Evolutionary conservation across 1,139 yeast genomes (phyloP).

Genomic region (Oligophagozyma castellii): DNA sequence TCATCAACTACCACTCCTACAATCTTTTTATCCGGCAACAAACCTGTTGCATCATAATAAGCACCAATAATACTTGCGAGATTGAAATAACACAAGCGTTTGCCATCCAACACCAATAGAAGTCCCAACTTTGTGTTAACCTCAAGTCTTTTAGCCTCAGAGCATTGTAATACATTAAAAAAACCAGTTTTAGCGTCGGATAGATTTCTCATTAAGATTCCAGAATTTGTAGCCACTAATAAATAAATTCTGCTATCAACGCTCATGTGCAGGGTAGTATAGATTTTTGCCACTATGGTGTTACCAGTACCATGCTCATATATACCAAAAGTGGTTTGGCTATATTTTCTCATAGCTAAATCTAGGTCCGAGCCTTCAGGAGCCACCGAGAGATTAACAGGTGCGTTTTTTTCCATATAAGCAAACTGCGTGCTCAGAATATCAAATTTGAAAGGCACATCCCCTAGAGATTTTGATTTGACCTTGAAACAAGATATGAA

Average conservation of each 20-base stretch:
- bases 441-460: constrained; percentile 42
- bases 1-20: constrained; percentile 25
- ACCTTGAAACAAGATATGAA: constrained; percentile 43
- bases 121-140: constrained; percentile 46
- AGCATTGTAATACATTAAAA: constrained; percentile 39
- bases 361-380: constrained; percentile 54
- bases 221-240: constrained; percentile 25
- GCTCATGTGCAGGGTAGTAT: constrained; percentile 35
- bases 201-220: constrained; percentile 23
- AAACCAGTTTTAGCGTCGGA: constrained; percentile 28
- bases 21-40: constrained; percentile 16
- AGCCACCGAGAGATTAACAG: constrained; percentile 44
- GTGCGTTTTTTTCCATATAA: constrained; percentile 42
- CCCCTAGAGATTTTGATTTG: constrained; percentile 32
- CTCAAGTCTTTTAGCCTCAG: constrained; percentile 45
- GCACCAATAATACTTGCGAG: constrained; percentile 31
- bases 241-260: constrained; percentile 20
- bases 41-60: constrained; percentile 19
- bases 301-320: constrained; percentile 3
- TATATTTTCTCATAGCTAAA: constrained; percentile 28
- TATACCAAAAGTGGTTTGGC: constrained; percentile 5
- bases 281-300: constrained; percentile 25
- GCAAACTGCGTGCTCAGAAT: constrained; percentile 52
- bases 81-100: constrained; percentile 46
- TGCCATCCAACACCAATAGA: constrained; percentile 46